Evolutionary conservation across 805 yeast genomes (phyloP), one percentile per base, ranked within the genome.

Genomic region (Hanseniaspora valbyensis): DNA sequence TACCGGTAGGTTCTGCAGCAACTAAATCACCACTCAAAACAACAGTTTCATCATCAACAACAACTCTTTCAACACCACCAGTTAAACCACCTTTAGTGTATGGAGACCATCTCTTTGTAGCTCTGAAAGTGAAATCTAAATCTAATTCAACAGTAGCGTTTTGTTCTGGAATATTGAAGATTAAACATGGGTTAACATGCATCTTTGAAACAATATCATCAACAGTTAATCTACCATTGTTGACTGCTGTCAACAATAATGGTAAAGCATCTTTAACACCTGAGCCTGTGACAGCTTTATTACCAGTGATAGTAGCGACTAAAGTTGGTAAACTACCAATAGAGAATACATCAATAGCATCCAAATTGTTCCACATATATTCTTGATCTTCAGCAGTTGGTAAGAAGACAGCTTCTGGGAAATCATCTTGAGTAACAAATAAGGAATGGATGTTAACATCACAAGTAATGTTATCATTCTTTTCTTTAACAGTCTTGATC

Each of bases 1-100:
- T 72, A 56, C 95, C 95, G 37, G 72, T 63, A 25, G 84, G 83
- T 55, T 72, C 74, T 12, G 66, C 59, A 44, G 77, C 75, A 57
- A 83, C 72, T 46, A 87, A 66, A 51, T 76, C 77, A 57, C 95
- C 95, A 64, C 90, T 96, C 57, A 88, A 74, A 56, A 87, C 83
- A 49, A 82, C 84, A 50, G 95, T 83, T 64, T 81, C 80, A 52
- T 79, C 82, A 55, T 81, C 77, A 65, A 84, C 71, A 57, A 80
- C 75, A 45, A 90, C 96, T 66, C 96, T 78, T 67, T 88, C 95
- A 61, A 90, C 83, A 61, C 87, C 81, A 55, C 96, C 96, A 54
- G 70, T 74, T 61, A 86, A 71, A 48, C 70, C 69, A 55, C 74
- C 75, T 52, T 69, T 70, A 54, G 64, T 61, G 57, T 79, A 75